phyloP scores from a whole-genome alignment of 768 basidiomycete species.

The Clitopilus hobsonii region DNA sequence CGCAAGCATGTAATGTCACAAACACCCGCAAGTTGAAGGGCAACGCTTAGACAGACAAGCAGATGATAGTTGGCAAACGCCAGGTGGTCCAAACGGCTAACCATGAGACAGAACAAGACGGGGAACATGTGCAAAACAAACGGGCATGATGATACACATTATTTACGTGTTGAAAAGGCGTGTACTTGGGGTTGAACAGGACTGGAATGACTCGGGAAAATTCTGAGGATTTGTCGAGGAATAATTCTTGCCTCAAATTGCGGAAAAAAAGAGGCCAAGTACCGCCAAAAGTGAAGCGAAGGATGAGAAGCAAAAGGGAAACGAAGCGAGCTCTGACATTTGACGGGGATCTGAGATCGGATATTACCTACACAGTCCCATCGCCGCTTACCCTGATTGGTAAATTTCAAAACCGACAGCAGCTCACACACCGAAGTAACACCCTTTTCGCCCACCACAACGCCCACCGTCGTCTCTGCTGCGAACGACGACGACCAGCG shows the following conservation, averaged over 20 bases:
- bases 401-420: conserved; percentile 10
- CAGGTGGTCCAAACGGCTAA: too few species aligned
- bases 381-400: conserved; percentile 6
- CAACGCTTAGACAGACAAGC: background rate
- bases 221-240: background rate
- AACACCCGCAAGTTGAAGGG: background rate
- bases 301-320: background rate
- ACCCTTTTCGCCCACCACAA: background rate
- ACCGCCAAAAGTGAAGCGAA: background rate
- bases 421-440: conserved; percentile 4
- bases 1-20: background rate
- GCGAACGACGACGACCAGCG: background rate
- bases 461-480: background rate
- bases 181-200: background rate
- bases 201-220: background rate
- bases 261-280: background rate
- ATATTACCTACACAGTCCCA: conserved; percentile 2
- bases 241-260: background rate
- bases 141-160: conserved; percentile 1
- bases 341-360: conserved; percentile 14
- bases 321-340: conserved; percentile 3
- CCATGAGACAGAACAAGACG: background rate
- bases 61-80: background rate
- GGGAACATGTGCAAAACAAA: conserved; percentile 1
- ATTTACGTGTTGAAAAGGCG: background rate